Evolutionary conservation across 495 filamentous ascomycete genomes (phyloP), one percentile per base, ranked within the genome.

Genomic region (Monascus purpureus): DNA sequence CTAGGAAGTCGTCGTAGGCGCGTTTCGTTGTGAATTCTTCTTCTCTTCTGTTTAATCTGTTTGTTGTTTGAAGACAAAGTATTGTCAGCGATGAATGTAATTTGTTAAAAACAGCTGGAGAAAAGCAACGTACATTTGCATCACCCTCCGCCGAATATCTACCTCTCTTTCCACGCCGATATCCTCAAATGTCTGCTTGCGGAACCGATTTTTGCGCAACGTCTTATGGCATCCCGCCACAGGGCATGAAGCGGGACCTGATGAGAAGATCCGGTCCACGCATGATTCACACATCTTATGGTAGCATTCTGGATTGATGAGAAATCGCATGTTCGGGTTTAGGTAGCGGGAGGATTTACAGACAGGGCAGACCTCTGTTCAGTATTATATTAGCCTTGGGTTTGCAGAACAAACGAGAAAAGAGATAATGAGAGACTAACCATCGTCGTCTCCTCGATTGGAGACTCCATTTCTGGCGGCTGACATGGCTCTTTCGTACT

Each of bases 281-380:
- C 90, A 96, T 20, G 78, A 82, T 45, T 77, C 72, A 60, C 90
- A 99, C 84, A 99, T 94, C 39, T 81, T 82, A 70, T 99, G 90
- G 67, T 96, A 99, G 70, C 90, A 99, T 63, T 92, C 83, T 12
- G 88, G 82, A 55, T 95, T 93, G 55, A 96, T 82, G 40, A 92
- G 80, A 59, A 99, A 94, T 32, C 71, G 66, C 73, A 99, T 86
- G 59, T 82, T 74, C 14, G 75, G 76, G 62, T 94, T 96, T 49
- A 96, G 75, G 65, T 96, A 96, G 35, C 83, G 81, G 35, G 80
- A 80, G 33, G 83, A 86, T 57, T 93, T 93, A 77, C 90, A 99
- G 44, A 95, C 80, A 27, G 87, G 92, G 60, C 90, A 99, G 50
- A 85, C 80, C 56, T 95, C 85, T 78, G 40, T 18, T 36, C 30